Evolutionary conservation across 106 monocot genomes (phyloP), one percentile per base, ranked within the genome.

Genomic region (Dioscorea alata): DNA sequence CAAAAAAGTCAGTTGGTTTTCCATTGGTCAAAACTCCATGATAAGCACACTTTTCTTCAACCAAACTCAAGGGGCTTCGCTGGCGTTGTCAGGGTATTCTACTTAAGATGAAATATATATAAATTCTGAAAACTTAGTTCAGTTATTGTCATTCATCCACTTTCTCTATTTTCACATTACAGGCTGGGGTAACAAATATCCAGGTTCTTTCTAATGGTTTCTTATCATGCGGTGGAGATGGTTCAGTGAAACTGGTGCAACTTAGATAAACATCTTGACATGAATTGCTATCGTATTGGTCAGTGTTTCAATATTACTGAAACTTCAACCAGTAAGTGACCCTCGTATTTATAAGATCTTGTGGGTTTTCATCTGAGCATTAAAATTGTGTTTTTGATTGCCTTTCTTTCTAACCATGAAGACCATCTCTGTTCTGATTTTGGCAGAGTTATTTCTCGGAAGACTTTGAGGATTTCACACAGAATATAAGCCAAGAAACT

Each of bases 201-300:
- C 76, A 90, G 76, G 87, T 90, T 20, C 48, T 83, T 61, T 74
- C 87, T 54, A n/a, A 73, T 74, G 93, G 93, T 75, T 99, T 99
- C 75, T 72, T 99, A 59, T 77, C 99, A 8, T 99, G 90, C 59
- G 99, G 99, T 65, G 99, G 93, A 62, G 99, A 99, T 90, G 99
- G 99, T 63, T 85, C 78, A 12, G 99, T 93, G 49, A 99, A 90
- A 65, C 61, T 82, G 22, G 73, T 99, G 23, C 76, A 73, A 67
- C 72, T 92, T 22, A 81, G 78, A 72, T 75, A 42, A 42, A 42
- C 42, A 42, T 42, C 42, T 42, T 42, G 42, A 42, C 42, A 42
- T 6, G 42, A 6, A 42, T 10, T 42, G 42, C 6, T 42, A 6
- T 42, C 6, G 0, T 42, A 10, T 42, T 42, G 1, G 42, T 42